Percentiles rank a stretch among this genome's conserved stretches.
Conservation (phyloP, 1,284 basidiomycete species). For the Meripilus lineatus region DNA sequence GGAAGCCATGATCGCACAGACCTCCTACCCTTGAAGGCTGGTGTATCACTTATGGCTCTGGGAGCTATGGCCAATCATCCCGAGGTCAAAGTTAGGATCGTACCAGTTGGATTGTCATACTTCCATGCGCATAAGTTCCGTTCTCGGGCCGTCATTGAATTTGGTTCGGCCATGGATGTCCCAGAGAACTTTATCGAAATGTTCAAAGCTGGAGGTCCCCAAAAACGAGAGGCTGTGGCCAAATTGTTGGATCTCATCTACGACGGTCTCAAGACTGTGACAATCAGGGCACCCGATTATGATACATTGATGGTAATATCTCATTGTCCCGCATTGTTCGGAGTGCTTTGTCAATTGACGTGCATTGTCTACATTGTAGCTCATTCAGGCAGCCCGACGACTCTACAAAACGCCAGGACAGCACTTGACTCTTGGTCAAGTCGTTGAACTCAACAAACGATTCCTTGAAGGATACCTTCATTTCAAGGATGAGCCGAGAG, state of each 20-base stretch:
- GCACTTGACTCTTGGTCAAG: constrained; percentile 91
- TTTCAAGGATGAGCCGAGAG: constrained; percentile 91
- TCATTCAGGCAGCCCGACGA: constrained; percentile 93
- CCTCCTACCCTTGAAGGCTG: constrained; percentile 91
- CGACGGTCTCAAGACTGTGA: constrained; percentile 96
- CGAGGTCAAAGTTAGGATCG: constrained; percentile 84
- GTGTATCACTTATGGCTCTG: constrained; percentile 96
- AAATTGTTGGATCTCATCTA: constrained; percentile 92
- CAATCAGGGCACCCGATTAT: constrained; percentile 93
- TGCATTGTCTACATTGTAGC: constrained; percentile 38
- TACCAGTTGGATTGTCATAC: constrained; percentile 92
- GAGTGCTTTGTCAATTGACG: constrained; percentile 3
- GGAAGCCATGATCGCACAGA: constrained; percentile 97
- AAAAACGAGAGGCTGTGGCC: constrained; percentile 89
- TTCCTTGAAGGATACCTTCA: constrained; percentile 92
- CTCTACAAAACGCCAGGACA: constrained; percentile 95
- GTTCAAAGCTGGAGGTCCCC: constrained; percentile 86
- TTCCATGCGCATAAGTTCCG: constrained; percentile 96
- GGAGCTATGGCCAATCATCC: constrained; percentile 94
- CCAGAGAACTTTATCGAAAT: constrained; percentile 81
- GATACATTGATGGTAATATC: constrained; percentile 89
- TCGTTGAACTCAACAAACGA: constrained; percentile 94
- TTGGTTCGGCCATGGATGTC: constrained; percentile 89
- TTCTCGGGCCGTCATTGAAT: constrained; percentile 95
- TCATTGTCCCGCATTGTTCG: constrained; percentile 3